Conservation (phyloP, 1,284 basidiomycete species). For the Cryptococcus floricola region DNA sequence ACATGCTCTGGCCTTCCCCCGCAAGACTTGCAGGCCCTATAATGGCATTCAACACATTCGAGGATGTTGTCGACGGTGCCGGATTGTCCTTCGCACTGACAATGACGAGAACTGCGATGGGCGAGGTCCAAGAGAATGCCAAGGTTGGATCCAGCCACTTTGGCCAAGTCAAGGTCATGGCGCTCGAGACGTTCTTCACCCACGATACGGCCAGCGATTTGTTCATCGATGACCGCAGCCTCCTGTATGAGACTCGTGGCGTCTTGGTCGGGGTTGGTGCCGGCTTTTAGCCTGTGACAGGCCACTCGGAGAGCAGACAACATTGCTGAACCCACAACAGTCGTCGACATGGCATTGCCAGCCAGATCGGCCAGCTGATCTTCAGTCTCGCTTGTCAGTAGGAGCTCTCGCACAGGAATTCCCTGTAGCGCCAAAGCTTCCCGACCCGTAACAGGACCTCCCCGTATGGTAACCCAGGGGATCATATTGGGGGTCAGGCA, state of each 20-base stretch:
- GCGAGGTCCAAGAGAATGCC: conserved; percentile 63
- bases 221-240: conserved; percentile 47
- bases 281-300: conserved; percentile 61
- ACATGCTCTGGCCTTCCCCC: conserved; percentile 87
- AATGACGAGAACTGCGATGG: conserved; percentile 69
- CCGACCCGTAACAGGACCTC: conserved; percentile 90
- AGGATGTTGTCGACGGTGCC: conserved; percentile 68
- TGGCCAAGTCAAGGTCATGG: conserved; percentile 66
- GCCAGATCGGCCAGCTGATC: conserved; percentile 92
- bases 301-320: conserved; percentile 72
- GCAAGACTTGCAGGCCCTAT: conserved; percentile 77
- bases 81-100: conserved; percentile 81
- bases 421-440: conserved; percentile 93
- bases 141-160: conserved; percentile 55
- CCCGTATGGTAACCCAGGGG: conserved; percentile 89
- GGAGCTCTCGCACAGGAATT: conserved; percentile 81
- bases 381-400: conserved; percentile 87
- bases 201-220: conserved; percentile 58
- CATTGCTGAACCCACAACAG: conserved; percentile 88
- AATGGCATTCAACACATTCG: conserved; percentile 70
- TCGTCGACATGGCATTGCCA: conserved; percentile 95
- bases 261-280: conserved; percentile 54
- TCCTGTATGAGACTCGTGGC: conserved; percentile 50
- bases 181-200: conserved; percentile 65
- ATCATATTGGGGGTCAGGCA: conserved; percentile 96